Conservation (phyloP, 2,329 filamentous ascomycete genomes). For the Tolypocladium nubicola region DNA sequence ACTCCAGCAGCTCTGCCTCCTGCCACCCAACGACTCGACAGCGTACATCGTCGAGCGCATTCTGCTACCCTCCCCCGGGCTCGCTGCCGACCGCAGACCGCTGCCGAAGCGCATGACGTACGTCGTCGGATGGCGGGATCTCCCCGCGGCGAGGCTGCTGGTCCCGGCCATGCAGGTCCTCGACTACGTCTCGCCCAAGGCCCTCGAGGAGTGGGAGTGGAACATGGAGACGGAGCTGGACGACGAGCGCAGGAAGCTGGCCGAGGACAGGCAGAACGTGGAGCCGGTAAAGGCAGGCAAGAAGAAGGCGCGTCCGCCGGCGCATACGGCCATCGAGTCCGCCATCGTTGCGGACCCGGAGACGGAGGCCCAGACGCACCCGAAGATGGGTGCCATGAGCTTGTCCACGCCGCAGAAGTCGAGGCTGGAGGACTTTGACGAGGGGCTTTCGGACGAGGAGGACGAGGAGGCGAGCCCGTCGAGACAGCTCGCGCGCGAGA, state of each 20-base stretch:
- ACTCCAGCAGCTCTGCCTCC: slow-evolving; percentile 33
- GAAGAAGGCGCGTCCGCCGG: slow-evolving; percentile 17
- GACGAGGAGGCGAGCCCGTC: slow-evolving; percentile 13
- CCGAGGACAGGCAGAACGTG: slow-evolving; percentile 11
- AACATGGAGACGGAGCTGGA: slow-evolving; percentile 30
- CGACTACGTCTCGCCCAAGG: slow-evolving; percentile 47
- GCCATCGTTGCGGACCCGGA: slow-evolving; percentile 17
- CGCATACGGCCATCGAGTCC: slow-evolving; percentile 10
- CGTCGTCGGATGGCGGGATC: slow-evolving; percentile 42
- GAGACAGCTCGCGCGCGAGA: slow-evolving; percentile 15
- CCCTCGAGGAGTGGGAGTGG: slow-evolving; percentile 47
- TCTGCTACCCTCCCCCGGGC: slow-evolving; percentile 28
- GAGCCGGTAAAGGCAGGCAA: slow-evolving; percentile 1
- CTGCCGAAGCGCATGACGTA: slow-evolving; percentile 38
- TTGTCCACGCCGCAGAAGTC: slow-evolving; percentile 25
- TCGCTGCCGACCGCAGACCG: slow-evolving; percentile 21
- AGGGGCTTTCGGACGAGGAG: slow-evolving; percentile 16
- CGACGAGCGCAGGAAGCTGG: slow-evolving; percentile 20
- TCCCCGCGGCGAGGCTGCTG: slow-evolving; percentile 35
- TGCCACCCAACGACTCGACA: slow-evolving; percentile 37
- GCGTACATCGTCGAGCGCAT: slow-evolving; percentile 48
- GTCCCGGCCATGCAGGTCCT: slow-evolving; percentile 37
- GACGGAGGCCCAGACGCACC: slow-evolving; percentile 9
- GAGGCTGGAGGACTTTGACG: slow-evolving; percentile 17
- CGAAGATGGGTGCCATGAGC: slow-evolving; percentile 21